Conservation (phyloP, 1,284 basidiomycete genomes). For the Pyrrhoderma noxium region DNA sequence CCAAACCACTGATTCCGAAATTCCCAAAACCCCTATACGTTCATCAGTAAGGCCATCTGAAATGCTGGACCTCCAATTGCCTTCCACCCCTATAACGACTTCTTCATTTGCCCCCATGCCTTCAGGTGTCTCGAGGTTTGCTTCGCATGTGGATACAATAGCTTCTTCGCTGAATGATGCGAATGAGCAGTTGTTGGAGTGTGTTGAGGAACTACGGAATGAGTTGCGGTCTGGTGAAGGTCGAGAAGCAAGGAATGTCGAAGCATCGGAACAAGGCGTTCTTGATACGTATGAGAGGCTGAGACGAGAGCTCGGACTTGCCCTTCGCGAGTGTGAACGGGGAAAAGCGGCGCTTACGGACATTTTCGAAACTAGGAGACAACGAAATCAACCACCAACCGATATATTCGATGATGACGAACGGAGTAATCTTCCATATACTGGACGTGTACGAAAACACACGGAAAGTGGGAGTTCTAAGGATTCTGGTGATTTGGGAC, state of each 20-base stretch:
- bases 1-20: not conserved
- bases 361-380: conserved; percentile 40
- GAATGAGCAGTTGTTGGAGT: conserved; percentile 50
- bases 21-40: conserved; percentile 17
- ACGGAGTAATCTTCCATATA: not conserved
- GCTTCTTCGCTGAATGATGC: conserved; percentile 60
- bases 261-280: conserved; percentile 35
- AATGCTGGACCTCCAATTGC: conserved; percentile 15
- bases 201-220: conserved; percentile 33
- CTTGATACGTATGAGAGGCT: conserved; percentile 64
- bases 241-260: conserved; percentile 22
- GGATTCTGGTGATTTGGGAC: conserved; percentile 18
- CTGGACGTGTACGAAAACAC: conserved; percentile 5
- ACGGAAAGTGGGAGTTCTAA: conserved; percentile 16
- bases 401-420: conserved; percentile 7
- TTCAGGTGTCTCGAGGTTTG: conserved; percentile 56
- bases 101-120: conserved; percentile 65
- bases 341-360: conserved; percentile 57
- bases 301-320: conserved; percentile 65
- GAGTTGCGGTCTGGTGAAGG: not conserved
- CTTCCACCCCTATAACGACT: conserved; percentile 27
- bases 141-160: conserved; percentile 62
- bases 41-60: not conserved
- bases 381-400: conserved; percentile 25
- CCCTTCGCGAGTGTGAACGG: conserved; percentile 70